Percentiles rank a stretch among this genome's conserved stretches.
Evolutionary conservation across 2,329 filamentous ascomycete species (phyloP).

Genomic region (Ophiostoma australiae): DNA sequence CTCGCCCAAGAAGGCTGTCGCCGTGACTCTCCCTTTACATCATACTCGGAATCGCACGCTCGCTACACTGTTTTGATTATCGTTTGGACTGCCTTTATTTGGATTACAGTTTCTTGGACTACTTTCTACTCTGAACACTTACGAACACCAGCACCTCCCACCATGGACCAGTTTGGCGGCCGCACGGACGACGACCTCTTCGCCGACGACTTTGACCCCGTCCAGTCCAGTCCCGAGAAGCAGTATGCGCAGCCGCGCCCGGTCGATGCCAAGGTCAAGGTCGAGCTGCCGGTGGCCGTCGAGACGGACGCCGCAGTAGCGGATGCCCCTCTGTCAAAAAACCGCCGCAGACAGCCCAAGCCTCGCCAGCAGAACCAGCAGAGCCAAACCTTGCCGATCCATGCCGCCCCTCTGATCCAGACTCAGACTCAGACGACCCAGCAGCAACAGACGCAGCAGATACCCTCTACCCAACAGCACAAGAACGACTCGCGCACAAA

Average conservation of each 20-base stretch:
- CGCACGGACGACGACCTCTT: constrained; percentile 60
- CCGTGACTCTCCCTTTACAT: neutral
- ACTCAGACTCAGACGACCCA: neutral
- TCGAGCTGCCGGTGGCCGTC: neutral
- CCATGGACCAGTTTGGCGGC: constrained; percentile 57
- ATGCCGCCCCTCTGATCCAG: neutral
- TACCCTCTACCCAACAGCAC: neutral
- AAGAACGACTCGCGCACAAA: neutral
- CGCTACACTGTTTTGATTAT: neutral
- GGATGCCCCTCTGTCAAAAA: neutral
- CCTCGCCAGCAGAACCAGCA: constrained; percentile 4
- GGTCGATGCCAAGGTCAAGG: neutral
- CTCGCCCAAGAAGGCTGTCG: neutral
- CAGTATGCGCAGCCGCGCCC: neutral
- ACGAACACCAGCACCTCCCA: neutral
- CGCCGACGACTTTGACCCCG: constrained; percentile 57
- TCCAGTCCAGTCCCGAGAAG: constrained; percentile 32
- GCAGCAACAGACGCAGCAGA: neutral
- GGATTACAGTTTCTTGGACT: too few species aligned
- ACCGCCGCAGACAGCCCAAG: constrained; percentile 12
- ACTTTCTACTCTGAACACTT: too few species aligned
- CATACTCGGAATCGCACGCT: neutral
- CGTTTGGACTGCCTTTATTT: neutral
- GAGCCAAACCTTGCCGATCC: neutral
- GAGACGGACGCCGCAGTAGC: neutral